Percentiles rank a stretch among this genome's conserved stretches.
These are phyloP conservation scores for Pestalotiopsis sp. DNA, from an alignment of 2,329 filamentous ascomycete species.

Conservation along the genomic window DNA sequence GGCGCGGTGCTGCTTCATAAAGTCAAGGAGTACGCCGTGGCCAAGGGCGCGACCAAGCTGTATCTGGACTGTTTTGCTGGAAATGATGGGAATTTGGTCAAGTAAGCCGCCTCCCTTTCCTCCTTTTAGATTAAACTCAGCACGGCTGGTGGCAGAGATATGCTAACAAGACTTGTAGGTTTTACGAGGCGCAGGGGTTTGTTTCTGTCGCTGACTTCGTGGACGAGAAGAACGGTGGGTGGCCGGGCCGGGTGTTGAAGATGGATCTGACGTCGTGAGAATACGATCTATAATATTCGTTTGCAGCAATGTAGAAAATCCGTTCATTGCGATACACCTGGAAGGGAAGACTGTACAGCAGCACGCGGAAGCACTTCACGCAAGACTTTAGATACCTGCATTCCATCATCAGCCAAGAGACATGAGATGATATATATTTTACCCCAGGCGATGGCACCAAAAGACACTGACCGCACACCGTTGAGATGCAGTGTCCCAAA, in stretches of 20 bases:
- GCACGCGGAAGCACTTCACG: too few relatives aligned
- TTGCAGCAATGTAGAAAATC: neutral
- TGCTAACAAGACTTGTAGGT: neutral
- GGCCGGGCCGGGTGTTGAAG: neutral
- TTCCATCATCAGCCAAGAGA: too few relatives aligned
- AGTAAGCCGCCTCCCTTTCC: neutral
- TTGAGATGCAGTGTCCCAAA: too few relatives aligned
- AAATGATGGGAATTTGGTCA: neutral
- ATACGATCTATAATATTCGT: neutral
- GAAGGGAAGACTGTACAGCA: too few relatives aligned
- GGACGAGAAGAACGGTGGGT: neutral
- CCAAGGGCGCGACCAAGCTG: neutral
- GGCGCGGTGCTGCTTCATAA: neutral
- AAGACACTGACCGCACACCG: too few relatives aligned
- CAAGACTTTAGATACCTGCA: too few relatives aligned
- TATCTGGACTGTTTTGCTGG: slow-evolving; percentile 1
- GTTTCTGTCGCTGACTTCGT: neutral
- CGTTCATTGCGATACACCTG: neutral
- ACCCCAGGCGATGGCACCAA: too few relatives aligned
- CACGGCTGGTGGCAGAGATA: neutral
- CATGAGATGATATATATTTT: too few relatives aligned
- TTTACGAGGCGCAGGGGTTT: neutral
- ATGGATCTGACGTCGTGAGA: neutral
- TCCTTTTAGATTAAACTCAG: neutral
- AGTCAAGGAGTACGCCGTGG: slow-evolving; percentile 12